phyloP scores from a whole-genome alignment of 345 rosid species.

The Pelargonium nanum region DNA sequence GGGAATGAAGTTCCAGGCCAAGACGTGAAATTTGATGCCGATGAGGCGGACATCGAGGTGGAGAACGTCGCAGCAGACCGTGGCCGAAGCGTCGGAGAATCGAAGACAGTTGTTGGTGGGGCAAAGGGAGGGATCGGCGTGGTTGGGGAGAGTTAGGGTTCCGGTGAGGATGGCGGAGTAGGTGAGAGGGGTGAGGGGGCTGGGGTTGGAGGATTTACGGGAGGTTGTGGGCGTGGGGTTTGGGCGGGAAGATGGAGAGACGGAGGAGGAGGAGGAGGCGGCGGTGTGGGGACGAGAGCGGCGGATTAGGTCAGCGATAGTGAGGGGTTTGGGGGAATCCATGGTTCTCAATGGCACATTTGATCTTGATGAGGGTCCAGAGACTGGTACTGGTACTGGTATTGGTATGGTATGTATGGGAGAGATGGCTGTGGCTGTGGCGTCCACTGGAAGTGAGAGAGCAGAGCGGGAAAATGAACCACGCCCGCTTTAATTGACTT shows the following conservation, averaged over 20 bases:
- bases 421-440: background rate
- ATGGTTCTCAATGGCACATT: constrained; percentile 6
- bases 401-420: too few species aligned
- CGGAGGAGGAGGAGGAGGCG: constrained; percentile 32
- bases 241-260: constrained; percentile 10
- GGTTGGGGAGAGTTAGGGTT: constrained; percentile 38
- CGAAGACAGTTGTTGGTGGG: constrained; percentile 49
- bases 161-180: constrained; percentile 47
- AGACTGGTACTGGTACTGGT: too few species aligned
- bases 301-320: constrained; percentile 39
- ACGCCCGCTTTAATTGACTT: too few species aligned
- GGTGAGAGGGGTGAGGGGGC: constrained; percentile 32
- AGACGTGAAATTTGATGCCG: constrained; percentile 36
- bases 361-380: background rate
- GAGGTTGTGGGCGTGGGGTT: constrained; percentile 11
- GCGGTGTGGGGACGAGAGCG: constrained; percentile 40
- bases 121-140: constrained; percentile 21
- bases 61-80: constrained; percentile 70
- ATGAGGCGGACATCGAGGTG: constrained; percentile 26
- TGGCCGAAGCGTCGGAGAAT: constrained; percentile 44
- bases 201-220: constrained; percentile 6
- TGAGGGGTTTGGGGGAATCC: constrained; percentile 4
- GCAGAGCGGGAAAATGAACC: background rate
- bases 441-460: background rate
- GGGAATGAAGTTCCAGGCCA: constrained; percentile 74